A percentile compares a stretch with the other conserved stretches of the same genome.
Evolutionary conservation across 352 stramenopile species (phyloP).

Genomic region (Pythium phragmitis): DNA sequence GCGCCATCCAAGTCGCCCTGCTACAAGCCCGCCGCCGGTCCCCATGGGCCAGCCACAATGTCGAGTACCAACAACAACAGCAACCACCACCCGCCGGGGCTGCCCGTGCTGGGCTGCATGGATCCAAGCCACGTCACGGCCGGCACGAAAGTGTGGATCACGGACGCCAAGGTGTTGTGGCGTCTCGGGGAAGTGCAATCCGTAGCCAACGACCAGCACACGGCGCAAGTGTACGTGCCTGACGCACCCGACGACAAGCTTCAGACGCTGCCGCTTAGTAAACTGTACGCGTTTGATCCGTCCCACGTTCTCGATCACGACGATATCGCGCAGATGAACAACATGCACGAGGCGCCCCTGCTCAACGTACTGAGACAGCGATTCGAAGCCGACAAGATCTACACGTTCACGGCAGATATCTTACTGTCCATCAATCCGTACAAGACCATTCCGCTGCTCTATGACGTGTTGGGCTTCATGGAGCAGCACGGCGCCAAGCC

Average conservation of each 20-base stretch:
- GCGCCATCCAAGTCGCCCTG: slow-evolving; percentile 25
- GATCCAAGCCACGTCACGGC: slow-evolving; percentile 45
- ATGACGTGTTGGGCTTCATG: slow-evolving; percentile 81
- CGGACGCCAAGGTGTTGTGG: slow-evolving; percentile 74
- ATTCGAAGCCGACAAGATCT: slow-evolving; percentile 80
- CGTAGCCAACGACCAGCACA: slow-evolving; percentile 44
- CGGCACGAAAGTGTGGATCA: slow-evolving; percentile 74
- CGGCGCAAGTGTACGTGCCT: slow-evolving; percentile 55
- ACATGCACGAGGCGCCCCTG: slow-evolving; percentile 87
- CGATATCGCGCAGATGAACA: slow-evolving; percentile 88
- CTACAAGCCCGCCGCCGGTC: slow-evolving; percentile 10
- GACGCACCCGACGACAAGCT: slow-evolving; percentile 61
- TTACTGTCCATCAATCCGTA: slow-evolving; percentile 86
- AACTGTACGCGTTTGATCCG: slow-evolving; percentile 79
- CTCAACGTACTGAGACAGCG: slow-evolving; percentile 76
- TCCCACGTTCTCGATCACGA: slow-evolving; percentile 84
- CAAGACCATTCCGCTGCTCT: slow-evolving; percentile 83
- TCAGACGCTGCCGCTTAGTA: slow-evolving; percentile 45
- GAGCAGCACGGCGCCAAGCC: slow-evolving; percentile 27
- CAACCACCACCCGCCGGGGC: slow-evolving; percentile 3
- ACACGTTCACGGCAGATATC: slow-evolving; percentile 86
- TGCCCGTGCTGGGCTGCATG: slow-evolving; percentile 46
- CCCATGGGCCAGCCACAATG: slow-evolving; percentile 5
- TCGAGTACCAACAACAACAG: slow-evolving; percentile 6
- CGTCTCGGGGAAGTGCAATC: slow-evolving; percentile 73